These are phyloP conservation scores for Mercurialis annua DNA, from an alignment of 345 rosid genomes.

Conservation along the genomic window DNA sequence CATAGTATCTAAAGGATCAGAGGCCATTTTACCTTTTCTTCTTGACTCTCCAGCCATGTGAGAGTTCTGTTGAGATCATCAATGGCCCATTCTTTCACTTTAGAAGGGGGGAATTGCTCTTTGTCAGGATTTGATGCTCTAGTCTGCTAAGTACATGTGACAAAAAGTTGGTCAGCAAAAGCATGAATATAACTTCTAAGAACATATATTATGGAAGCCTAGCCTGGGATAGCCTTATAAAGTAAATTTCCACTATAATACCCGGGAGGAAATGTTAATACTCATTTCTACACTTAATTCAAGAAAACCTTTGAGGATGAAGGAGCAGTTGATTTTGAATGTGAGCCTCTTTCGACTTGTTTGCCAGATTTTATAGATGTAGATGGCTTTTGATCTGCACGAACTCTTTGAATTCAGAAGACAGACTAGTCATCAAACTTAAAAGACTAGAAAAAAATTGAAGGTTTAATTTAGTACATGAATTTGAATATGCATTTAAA, in stretches of 20 bases:
- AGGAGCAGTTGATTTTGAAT: conserved; percentile 36
- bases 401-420: conserved; percentile 26
- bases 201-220: not conserved
- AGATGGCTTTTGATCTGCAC: conserved; percentile 47
- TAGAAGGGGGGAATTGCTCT: conserved; percentile 40
- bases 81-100: conserved; percentile 69
- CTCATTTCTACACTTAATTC: not conserved
- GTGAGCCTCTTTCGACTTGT: conserved; percentile 44
- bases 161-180: conserved; percentile 1
- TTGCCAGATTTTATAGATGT: conserved; percentile 36
- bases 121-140: conserved; percentile 29
- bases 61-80: conserved; percentile 67
- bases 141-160: conserved; percentile 36
- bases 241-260: not conserved
- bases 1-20: conserved; percentile 2
- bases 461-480: not conserved
- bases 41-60: conserved; percentile 77
- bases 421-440: conserved; percentile 11
- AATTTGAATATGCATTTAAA: not conserved
- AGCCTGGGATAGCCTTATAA: not conserved
- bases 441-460: not conserved
- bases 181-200: not conserved
- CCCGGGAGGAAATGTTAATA: conserved; percentile 2
- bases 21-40: conserved; percentile 63
- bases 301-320: conserved; percentile 45